Evolutionary conservation across 2,329 filamentous ascomycete species (phyloP).

Genomic region (Dothistroma pini): DNA sequence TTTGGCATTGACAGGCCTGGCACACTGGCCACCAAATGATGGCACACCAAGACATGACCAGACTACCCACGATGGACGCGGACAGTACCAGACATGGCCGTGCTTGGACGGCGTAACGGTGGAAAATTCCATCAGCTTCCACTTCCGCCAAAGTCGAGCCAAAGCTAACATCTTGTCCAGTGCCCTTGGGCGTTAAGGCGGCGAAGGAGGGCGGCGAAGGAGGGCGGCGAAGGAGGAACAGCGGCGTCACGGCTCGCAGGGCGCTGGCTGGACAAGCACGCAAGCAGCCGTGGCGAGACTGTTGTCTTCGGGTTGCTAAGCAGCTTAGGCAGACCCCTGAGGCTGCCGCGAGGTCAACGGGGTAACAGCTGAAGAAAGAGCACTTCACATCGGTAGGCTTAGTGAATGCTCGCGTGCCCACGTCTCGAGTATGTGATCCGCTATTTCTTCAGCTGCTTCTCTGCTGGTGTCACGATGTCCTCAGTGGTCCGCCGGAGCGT

Average conservation of each 20-base stretch:
- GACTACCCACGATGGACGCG: constrained; percentile 1
- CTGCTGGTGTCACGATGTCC: background rate
- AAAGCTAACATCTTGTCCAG: background rate
- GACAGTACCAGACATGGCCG: constrained; percentile 12
- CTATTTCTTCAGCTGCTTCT: background rate
- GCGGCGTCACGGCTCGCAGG: too few relatives aligned
- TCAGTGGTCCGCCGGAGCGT: background rate
- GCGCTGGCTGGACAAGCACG: background rate
- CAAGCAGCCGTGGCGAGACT: background rate
- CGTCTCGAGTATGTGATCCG: background rate
- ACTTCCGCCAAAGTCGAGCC: background rate
- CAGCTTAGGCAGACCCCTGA: background rate
- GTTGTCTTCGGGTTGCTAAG: background rate
- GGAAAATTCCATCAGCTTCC: background rate
- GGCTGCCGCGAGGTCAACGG: background rate
- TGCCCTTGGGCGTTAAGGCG: background rate
- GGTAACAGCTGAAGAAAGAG: background rate
- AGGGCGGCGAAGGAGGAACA: background rate
- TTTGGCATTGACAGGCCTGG: constrained; percentile 18
- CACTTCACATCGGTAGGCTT: background rate
- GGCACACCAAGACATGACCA: constrained; percentile 16
- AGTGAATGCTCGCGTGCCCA: background rate
- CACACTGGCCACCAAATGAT: constrained; percentile 21
- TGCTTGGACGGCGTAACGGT: background rate
- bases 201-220: background rate